Percentiles rank a stretch among this genome's conserved stretches.
phyloP scores from a whole-genome alignment of 2,329 filamentous ascomycete species.

The Rhynchosporium agropyri region DNA sequence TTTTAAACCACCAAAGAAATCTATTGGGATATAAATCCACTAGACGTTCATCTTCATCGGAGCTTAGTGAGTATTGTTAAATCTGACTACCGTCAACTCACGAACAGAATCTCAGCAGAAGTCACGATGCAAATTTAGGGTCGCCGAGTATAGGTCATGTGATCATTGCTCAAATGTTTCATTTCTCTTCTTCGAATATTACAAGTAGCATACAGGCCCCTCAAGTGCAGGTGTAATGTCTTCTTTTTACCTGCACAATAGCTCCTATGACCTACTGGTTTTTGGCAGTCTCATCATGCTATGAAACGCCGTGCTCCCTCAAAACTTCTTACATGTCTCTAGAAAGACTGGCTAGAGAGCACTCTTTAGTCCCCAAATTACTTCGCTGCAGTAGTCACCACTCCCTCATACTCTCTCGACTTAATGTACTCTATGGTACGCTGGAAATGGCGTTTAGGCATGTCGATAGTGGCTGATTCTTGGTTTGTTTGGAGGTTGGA shows the following conservation, averaged over 20 bases:
- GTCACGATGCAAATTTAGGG: not conserved
- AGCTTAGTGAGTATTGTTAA: no score
- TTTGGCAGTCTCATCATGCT: conserved; percentile 6
- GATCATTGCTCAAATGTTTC: conserved; percentile 21
- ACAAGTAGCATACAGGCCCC: conserved; percentile 26
- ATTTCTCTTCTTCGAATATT: conserved; percentile 30
- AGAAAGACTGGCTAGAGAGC: no score
- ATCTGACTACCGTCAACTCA: no score
- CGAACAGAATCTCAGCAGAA: not conserved
- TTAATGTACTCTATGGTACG: conserved; percentile 93
- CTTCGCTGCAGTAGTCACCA: conserved; percentile 56
- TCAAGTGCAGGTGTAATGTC: conserved; percentile 5
- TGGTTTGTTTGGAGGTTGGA: conserved; percentile 88
- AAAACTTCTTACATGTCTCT: conserved; percentile 32
- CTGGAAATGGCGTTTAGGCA: conserved; percentile 90
- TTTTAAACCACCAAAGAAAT: not conserved
- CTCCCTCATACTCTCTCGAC: conserved; percentile 88
- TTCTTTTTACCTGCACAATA: conserved; percentile 12
- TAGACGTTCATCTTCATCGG: no score
- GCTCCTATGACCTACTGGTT: not conserved
- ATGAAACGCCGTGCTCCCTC: conserved; percentile 25
- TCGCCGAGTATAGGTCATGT: conserved; percentile 21
- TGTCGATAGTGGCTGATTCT: conserved; percentile 81
- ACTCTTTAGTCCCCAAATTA: conserved; percentile 14
- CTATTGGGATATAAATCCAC: not conserved